Percentiles rank a stretch among this genome's conserved stretches.
phyloP scores from a whole-genome alignment of 768 basidiomycete species.

The Lentinula detonsa region DNA sequence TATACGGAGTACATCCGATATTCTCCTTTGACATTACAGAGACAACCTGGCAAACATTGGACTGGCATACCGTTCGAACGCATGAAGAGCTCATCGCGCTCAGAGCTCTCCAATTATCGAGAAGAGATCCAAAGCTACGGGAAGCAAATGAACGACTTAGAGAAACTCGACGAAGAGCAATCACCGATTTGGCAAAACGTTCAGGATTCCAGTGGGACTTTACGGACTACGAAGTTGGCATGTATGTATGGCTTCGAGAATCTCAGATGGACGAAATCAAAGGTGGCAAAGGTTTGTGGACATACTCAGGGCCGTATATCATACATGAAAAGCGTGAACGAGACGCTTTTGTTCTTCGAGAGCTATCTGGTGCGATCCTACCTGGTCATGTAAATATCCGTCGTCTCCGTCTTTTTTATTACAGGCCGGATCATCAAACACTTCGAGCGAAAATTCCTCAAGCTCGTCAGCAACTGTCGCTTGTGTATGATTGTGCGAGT shows the following conservation, averaged over 20 bases:
- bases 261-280: slow-evolving; percentile 22
- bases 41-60: slow-evolving; percentile 19
- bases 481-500: no score
- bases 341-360: background rate
- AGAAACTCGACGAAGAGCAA: background rate
- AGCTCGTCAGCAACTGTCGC: no score
- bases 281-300: slow-evolving; percentile 20
- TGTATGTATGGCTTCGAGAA: slow-evolving; percentile 25
- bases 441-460: no score
- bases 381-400: background rate
- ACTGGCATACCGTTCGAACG: slow-evolving; percentile 16
- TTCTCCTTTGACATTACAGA: slow-evolving; percentile 23
- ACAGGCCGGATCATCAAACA: slow-evolving; percentile 6
- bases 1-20: slow-evolving; percentile 22
- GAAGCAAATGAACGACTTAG: slow-evolving; percentile 10
- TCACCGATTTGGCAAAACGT: slow-evolving; percentile 14
- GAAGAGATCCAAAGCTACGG: slow-evolving; percentile 13
- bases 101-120: slow-evolving; percentile 14
- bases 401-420: slow-evolving; percentile 3
- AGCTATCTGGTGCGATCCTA: slow-evolving; percentile 5
- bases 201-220: slow-evolving; percentile 10
- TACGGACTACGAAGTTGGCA: slow-evolving; percentile 16
- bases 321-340: slow-evolving; percentile 5
- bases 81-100: slow-evolving; percentile 20
- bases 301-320: slow-evolving; percentile 22